Base-by-base conservation (phyloP, 2,329 filamentous ascomycete genomes). In the Myriangium duriaei region DNA sequence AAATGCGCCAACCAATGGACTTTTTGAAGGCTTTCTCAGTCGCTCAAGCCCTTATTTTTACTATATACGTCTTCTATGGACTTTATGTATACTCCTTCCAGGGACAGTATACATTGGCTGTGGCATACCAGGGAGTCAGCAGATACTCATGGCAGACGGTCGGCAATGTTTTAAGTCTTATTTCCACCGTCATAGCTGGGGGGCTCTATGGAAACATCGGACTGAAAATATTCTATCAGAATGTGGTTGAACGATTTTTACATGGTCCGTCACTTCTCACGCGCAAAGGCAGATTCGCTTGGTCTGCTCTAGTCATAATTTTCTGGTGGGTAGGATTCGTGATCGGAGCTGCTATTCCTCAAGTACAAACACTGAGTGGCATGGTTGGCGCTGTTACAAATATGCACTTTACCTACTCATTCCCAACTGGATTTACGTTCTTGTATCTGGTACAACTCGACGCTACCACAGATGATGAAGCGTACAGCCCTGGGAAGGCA, bases 241-340 rank as follows among this genome's bases (percentile, higher is more conserved):
- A 42, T 15, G 26, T 42, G 11, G 13, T 42, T 11, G 30, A 40
- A 21, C 36, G 40, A 29, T 18, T 42, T 11, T 18, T 42, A 7
- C 21, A 32, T 11, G 59, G 62, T 13, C 71, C 71, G 0, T 50
- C 61, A 0, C 53, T 74, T 32, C 62, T 60, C 7, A 58, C 56
- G 5, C 58, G 46, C 11, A 50, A 44, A 11, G 71, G 71, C 12
- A 71, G 69, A 44, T 45, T 62, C 17, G 44, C 66, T 35, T 74
- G 66, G 61, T 58, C 58, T 6, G 49, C 39, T 14, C 45, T 71
- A 3, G 62, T 70, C 3, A 70, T 69, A 0, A 42, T 70, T 2
- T 74, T 71, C 53, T 74, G 71, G 71, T 49, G 51, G 11, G 39
- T 69, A 7, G 71, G 69, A 5, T 74, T 72, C 42, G 49, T 68